Evolutionary conservation across 257 asterid species (phyloP), one percentile per base, ranked within the genome.

Genomic region (Galeopsis tetrahit): DNA sequence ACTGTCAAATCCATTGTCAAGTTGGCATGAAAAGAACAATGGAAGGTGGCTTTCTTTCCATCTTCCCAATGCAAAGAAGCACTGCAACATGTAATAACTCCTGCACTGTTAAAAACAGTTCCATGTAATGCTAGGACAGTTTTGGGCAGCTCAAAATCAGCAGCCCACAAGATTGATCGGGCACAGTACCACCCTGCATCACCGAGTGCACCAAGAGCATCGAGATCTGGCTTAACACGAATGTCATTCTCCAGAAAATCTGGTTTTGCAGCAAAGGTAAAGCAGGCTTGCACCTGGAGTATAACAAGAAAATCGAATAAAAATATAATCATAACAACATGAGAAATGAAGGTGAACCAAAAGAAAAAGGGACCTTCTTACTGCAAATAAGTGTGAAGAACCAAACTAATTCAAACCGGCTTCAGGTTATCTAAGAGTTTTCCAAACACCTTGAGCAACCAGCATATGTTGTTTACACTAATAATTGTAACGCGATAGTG

Each of bases 151-250:
- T 84, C 80, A 4, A 78, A 90, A 38, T 82, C 79, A 10, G 80
- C 75, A 0, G 92, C 92, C 98, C 92, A 92, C 36, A 92, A 75
- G 78, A 88, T 86, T 38, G 96, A 91, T 28, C 91, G 67, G 68
- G 84, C 82, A 86, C 89, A 80, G 42, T 88, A 92, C 98, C 98
- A 92, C 13, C 98, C 96, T 0, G 36, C 63, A 21, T 90, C 96
- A 2, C 96, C 96, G 0, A 92, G 88, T 21, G 89, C 96, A 43
- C 96, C 98, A 0, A 85, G 94, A 13, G 94, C 85, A 70, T 92
- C 96, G n/a, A 92, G 96, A 68, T 86, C 89, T 0, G 92, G 84
- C 66, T 86, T 82, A 31, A 88, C 89, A 2, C 98, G 88, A 34
- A 92, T 88, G 81, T 90, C 84, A 13, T 81, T 85, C 67, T 88